A percentile compares a stretch with the other conserved stretches of the same genome.
phyloP scores from a whole-genome alignment of 768 basidiomycete genomes.

The Collybiopsis luxurians region DNA sequence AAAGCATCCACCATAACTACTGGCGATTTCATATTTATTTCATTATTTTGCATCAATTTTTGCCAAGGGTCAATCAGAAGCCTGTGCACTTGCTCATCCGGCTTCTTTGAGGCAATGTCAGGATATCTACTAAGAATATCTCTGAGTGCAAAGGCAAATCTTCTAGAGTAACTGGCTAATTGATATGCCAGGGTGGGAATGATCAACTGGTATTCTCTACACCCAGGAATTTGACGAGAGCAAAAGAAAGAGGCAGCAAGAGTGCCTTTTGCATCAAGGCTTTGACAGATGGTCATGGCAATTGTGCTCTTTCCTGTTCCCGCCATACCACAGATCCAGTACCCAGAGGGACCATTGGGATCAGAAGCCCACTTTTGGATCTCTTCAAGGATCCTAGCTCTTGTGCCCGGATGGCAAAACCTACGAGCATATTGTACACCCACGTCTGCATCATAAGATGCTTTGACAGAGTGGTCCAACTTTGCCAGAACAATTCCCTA shows the following conservation, averaged over 20 bases:
- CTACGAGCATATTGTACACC: neutral
- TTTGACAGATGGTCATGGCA: neutral
- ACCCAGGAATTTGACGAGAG: slow-evolving; percentile 3
- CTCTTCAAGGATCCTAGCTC: neutral
- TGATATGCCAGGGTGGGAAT: slow-evolving; percentile 7
- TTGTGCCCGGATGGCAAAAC: neutral
- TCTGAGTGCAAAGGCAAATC: neutral
- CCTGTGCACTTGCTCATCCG: neutral
- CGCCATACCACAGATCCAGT: slow-evolving; percentile 4
- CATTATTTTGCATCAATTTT: neutral
- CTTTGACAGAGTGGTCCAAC: neutral
- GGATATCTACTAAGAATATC: neutral
- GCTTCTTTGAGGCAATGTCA: neutral
- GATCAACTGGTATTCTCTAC: neutral
- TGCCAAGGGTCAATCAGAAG: neutral
- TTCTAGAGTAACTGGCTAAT: neutral
- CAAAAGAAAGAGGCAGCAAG: slow-evolving; percentile 9
- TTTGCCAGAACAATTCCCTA: neutral
- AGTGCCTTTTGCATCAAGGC: neutral
- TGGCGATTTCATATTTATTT: neutral
- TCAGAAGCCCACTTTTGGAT: neutral
- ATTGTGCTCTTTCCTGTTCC: slow-evolving; percentile 4
- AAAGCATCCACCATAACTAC: slow-evolving; percentile 1
- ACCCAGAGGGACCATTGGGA: neutral
- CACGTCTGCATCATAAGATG: neutral